Evolutionary conservation across 2,329 filamentous ascomycete genomes (phyloP).

Genomic region (Calonectria crousiana): DNA sequence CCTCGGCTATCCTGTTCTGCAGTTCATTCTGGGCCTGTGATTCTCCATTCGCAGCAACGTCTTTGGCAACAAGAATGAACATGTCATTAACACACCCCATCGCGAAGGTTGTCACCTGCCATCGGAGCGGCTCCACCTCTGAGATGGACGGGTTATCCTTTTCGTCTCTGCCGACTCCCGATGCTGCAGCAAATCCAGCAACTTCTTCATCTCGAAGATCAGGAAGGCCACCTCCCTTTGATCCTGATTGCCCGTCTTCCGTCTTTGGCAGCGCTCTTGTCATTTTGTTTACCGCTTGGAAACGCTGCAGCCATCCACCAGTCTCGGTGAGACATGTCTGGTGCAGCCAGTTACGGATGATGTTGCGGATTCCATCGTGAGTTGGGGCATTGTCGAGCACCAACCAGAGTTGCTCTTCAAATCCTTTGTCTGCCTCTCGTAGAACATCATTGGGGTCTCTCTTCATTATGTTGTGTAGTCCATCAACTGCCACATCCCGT

Average conservation of each 20-base stretch:
- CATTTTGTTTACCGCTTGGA: conserved; percentile 90
- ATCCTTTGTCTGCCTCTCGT: conserved; percentile 77
- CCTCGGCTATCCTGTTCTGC: conserved; percentile 87
- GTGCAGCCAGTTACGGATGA: conserved; percentile 92
- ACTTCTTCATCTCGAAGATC: conserved; percentile 97
- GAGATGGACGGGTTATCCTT: conserved; percentile 62
- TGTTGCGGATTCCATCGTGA: conserved; percentile 85
- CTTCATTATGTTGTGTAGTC: conserved; percentile 95
- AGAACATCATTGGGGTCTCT: conserved; percentile 88
- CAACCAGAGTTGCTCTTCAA: conserved; percentile 94
- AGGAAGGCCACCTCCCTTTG: conserved; percentile 65
- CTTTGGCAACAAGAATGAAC: conserved; percentile 81
- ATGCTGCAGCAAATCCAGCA: conserved; percentile 89
- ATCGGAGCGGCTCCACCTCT: conserved; percentile 89
- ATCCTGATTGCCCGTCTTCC: conserved; percentile 59
- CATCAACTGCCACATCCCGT: conserved; percentile 85
- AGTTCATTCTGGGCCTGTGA: conserved; percentile 82
- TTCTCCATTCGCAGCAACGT: conserved; percentile 81
- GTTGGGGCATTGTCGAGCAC: conserved; percentile 82
- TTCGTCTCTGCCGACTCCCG: conserved; percentile 70
- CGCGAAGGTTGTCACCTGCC: conserved; percentile 95
- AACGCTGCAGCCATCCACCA: conserved; percentile 86
- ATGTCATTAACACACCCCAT: conserved; percentile 90
- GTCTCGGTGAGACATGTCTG: conserved; percentile 88
- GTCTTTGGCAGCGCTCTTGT: conserved; percentile 77